Percentiles rank a stretch among this genome's conserved stretches.
Evolutionary conservation across 1,284 basidiomycete species (phyloP).

Genomic region (Phlebopus sp.): DNA sequence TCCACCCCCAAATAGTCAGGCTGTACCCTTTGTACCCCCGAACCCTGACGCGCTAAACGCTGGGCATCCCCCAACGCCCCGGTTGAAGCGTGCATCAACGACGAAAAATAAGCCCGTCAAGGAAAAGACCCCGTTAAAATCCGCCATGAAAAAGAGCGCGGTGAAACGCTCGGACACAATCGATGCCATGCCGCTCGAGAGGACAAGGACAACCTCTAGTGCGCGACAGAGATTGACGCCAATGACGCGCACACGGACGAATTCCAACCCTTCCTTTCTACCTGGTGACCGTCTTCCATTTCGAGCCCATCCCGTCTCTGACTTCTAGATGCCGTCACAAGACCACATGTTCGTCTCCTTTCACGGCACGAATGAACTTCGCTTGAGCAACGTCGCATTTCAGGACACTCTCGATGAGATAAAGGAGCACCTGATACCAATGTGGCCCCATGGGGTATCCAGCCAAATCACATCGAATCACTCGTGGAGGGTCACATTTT

Average conservation of each 20-base stretch:
- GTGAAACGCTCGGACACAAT: slow-evolving; percentile 25
- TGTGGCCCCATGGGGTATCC: slow-evolving; percentile 46
- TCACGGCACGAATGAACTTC: slow-evolving; percentile 40
- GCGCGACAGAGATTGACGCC: slow-evolving; percentile 30
- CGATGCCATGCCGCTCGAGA: slow-evolving; percentile 24
- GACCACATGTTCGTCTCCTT: slow-evolving; percentile 61
- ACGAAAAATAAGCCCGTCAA: slow-evolving; percentile 15
- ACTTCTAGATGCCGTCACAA: slow-evolving; percentile 26
- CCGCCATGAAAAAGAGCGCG: slow-evolving; percentile 54
- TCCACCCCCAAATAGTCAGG: slow-evolving; percentile 6
- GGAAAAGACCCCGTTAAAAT: slow-evolving; percentile 44
- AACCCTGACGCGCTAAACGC: slow-evolving; percentile 19
- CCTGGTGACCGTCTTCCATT: slow-evolving; percentile 27
- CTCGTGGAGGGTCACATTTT: slow-evolving; percentile 42
- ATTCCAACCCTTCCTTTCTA: slow-evolving; percentile 30
- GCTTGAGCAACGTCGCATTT: slow-evolving; percentile 39
- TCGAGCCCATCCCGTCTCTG: slow-evolving; percentile 7
- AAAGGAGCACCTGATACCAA: slow-evolving; percentile 39
- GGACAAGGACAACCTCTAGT: slow-evolving; percentile 33
- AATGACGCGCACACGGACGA: slow-evolving; percentile 33
- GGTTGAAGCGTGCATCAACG: slow-evolving; percentile 24
- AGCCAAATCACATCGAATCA: slow-evolving; percentile 27
- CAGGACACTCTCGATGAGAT: slow-evolving; percentile 39
- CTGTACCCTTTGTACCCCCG: slow-evolving; percentile 26
- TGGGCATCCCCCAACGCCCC: slow-evolving; percentile 21